Base-by-base conservation (phyloP, 2,329 filamentous ascomycete genomes). In the Falciphora oryzae region DNA sequence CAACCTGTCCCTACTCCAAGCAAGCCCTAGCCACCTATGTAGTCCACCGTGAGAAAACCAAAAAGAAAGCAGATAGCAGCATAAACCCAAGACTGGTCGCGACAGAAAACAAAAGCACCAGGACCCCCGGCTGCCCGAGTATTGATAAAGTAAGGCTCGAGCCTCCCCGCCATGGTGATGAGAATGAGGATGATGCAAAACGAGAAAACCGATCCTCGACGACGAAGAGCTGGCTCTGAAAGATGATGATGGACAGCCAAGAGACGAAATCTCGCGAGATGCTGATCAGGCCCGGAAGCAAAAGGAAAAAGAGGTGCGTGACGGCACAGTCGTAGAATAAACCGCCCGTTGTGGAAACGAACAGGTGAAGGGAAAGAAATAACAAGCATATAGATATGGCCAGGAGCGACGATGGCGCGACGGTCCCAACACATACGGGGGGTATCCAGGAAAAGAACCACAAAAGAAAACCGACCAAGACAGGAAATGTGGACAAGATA, bases 31-130 rank as follows among this genome's bases (percentile, higher is more conserved):
- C 38, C 38, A 22, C 38, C 38, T 50, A 50, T 50, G 16, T 11
- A 53, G 44, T 53, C 18, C n/a, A 25, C 44, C 22, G 8, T 11
- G 44, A 53, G 44, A 53, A 53, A 53, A 22, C 44, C 44, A n/a
- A 53, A 53, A 53, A 53, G 44, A 53, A 53, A 53, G 44, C 44
- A 53, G 44, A 53, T 53, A 53, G n/a, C 44, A 53, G 44, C 44
- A 53, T 53, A 18, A 25, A n/a, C 18, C 44, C 44, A 3, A 53
- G n/a, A 53, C 44, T 53, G 22, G 8, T 11, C 44, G 44, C 44
- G n/a, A 53, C 44, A n/a, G 44, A 53, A n/a, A 53, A 25, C 2
- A 53, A 4, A n/a, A 53, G 22, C 44, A n/a, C 44, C 18, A 53
- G n/a, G 7, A 53, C 22, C 44, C n/a, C 44, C 44, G 18, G 18